Conservation (phyloP, 345 rosid genomes). For the Tarenaya hassleriana region DNA sequence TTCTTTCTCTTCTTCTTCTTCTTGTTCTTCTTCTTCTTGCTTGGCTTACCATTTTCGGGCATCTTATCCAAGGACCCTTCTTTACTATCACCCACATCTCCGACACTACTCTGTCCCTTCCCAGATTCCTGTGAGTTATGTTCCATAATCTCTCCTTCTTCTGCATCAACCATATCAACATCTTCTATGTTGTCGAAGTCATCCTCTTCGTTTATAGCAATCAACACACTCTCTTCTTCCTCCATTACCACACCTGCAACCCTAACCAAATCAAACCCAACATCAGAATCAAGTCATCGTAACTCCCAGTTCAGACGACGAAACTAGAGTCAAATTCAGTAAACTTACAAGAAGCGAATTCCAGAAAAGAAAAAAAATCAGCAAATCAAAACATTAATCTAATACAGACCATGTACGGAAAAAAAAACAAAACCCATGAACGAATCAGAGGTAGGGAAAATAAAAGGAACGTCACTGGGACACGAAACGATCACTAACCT, state of each 20-base stretch:
- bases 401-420: no score
- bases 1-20: constrained; percentile 39
- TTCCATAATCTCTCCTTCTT: constrained; percentile 78
- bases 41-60: constrained; percentile 25
- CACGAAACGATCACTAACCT: no score
- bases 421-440: no score
- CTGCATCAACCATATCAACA: constrained; percentile 76
- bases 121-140: constrained; percentile 17
- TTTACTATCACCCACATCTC: constrained; percentile 23
- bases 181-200: constrained; percentile 43
- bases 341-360: no score
- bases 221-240: constrained; percentile 47
- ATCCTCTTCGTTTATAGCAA: constrained; percentile 42
- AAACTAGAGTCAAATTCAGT: no score
- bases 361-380: no score
- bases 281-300: background rate
- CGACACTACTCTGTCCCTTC: constrained; percentile 9
- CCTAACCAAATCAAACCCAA: constrained; percentile 11
- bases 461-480: no score
- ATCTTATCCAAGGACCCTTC: constrained; percentile 32
- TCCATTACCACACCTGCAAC: constrained; percentile 41
- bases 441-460: no score
- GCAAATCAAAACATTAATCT: no score
- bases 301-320: no score
- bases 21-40: constrained; percentile 46